phyloP scores from a whole-genome alignment of 805 yeast genomes.

The Candida mattraensis region DNA sequence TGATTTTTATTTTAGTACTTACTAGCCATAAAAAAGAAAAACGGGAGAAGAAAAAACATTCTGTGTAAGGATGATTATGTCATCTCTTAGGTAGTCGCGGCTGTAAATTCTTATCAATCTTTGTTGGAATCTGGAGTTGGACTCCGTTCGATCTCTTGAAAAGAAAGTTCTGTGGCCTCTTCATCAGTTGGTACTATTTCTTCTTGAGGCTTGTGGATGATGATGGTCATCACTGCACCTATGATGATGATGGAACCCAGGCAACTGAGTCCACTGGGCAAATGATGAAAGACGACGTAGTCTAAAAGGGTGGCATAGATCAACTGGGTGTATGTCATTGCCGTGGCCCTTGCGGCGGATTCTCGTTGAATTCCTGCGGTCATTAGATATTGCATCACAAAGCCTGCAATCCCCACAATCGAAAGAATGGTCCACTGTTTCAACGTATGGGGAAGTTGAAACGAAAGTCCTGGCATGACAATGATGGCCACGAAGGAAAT shows the following conservation, averaged over 20 bases:
- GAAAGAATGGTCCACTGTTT: conserved; percentile 67
- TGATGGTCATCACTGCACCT: conserved; percentile 59
- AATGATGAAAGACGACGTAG: conserved; percentile 63
- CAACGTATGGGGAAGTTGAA: conserved; percentile 58
- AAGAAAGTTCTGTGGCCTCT: conserved; percentile 3
- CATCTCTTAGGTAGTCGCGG: no score
- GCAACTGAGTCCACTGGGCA: conserved; percentile 68
- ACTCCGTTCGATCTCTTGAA: conserved; percentile 1
- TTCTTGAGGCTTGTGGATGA: conserved; percentile 46
- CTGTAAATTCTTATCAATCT: no score
- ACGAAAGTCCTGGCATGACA: conserved; percentile 55
- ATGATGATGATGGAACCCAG: conserved; percentile 70
- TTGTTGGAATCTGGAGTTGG: no score
- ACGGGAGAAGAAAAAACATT: no score
- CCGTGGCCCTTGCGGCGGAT: conserved; percentile 71
- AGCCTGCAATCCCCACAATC: conserved; percentile 73
- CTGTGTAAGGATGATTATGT: no score
- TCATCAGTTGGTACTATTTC: conserved; percentile 7
- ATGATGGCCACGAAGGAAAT: conserved; percentile 54
- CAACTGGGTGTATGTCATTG: conserved; percentile 75
- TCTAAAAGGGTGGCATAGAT: conserved; percentile 81
- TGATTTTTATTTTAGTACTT: no score
- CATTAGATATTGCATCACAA: conserved; percentile 73
- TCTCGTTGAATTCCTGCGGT: conserved; percentile 86
- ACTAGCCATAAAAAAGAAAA: no score